Percentiles rank a stretch among this genome's conserved stretches.
Evolutionary conservation across 1,284 basidiomycete species (phyloP).

Genomic region (Puccinia triticina): DNA sequence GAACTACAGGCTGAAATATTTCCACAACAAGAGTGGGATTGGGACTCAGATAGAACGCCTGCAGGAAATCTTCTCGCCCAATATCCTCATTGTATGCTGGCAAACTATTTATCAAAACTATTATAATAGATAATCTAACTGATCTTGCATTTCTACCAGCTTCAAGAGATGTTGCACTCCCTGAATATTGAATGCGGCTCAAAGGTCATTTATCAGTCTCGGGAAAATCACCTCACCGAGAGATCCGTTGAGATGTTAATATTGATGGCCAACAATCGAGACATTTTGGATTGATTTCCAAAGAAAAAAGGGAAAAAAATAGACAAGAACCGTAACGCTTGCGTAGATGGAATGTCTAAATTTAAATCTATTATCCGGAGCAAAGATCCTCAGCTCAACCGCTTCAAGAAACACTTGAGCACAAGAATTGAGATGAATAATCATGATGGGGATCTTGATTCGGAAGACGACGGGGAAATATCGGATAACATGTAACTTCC

Average conservation of each 20-base stretch:
- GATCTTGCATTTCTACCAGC: background rate
- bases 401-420: slow-evolving; percentile 7
- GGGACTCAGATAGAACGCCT: background rate
- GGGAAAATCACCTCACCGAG: background rate
- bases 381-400: background rate
- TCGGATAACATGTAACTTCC: background rate
- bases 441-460: background rate
- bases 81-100: background rate
- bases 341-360: background rate
- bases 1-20: slow-evolving; percentile 8
- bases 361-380: background rate
- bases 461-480: background rate
- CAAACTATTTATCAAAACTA: background rate
- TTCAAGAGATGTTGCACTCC: slow-evolving; percentile 3
- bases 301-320: background rate
- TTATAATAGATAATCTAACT: background rate
- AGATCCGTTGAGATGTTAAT: background rate
- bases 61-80: background rate
- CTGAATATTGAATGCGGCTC: slow-evolving; percentile 6
- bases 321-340: background rate
- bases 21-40: slow-evolving; percentile 31
- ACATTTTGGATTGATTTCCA: background rate
- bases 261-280: slow-evolving; percentile 7
- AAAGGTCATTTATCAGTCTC: background rate
- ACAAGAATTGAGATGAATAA: background rate